These are phyloP conservation scores for Nannochloropsis gaditana DNA, from an alignment of 108 stramenopile genomes.

Conservation along the genomic window DNA sequence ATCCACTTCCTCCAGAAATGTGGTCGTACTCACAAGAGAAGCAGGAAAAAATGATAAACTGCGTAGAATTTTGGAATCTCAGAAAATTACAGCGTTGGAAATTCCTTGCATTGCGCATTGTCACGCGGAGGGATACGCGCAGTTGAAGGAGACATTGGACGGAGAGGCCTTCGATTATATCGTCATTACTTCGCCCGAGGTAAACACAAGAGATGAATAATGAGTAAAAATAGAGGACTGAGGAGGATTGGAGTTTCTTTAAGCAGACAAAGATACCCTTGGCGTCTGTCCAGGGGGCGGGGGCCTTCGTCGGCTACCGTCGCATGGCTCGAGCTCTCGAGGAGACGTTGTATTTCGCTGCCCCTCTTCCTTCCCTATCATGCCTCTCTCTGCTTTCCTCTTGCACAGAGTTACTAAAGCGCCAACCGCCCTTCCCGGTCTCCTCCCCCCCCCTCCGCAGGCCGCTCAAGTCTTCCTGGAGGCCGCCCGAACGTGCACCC, in stretches of 20 bases:
- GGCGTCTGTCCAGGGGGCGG: too few relatives aligned
- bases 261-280: neutral
- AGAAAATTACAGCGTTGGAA: neutral
- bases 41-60: slow-evolving; percentile 16
- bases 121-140: neutral
- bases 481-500: neutral
- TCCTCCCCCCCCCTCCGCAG: neutral
- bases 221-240: neutral
- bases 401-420: too few relatives aligned
- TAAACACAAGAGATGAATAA: neutral
- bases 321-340: too few relatives aligned
- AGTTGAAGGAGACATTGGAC: neutral
- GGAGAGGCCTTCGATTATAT: neutral
- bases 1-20: neutral
- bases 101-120: slow-evolving; percentile 10
- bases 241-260: neutral
- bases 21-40: slow-evolving; percentile 23
- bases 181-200: slow-evolving; percentile 26
- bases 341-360: too few relatives aligned
- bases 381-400: too few relatives aligned
- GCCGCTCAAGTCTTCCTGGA: neutral
- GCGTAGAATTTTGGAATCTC: neutral
- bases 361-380: too few relatives aligned
- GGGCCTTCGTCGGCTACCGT: too few relatives aligned
- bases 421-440: neutral